Conservation (phyloP, 441 rosid genomes). For the Populus hybrid region DNA sequence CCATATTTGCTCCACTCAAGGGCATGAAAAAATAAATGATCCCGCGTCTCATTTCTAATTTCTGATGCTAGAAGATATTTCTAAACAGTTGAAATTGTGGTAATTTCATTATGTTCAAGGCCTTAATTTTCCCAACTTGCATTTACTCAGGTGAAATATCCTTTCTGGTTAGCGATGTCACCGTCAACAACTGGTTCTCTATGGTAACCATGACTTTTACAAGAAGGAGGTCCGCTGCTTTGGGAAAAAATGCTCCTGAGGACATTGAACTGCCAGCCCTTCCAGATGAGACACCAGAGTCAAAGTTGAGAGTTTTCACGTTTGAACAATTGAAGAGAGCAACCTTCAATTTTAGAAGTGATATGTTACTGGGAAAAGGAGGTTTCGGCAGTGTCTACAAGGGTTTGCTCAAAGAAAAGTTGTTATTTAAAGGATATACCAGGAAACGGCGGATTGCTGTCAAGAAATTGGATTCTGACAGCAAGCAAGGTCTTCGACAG, state of each 20-base stretch:
- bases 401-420: neutral
- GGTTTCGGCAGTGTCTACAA: conserved; percentile 59
- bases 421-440: conserved; percentile 32
- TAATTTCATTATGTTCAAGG: neutral
- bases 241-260: neutral
- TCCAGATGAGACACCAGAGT: neutral
- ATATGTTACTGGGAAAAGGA: conserved; percentile 67
- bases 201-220: neutral
- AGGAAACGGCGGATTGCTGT: conserved; percentile 57
- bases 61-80: neutral
- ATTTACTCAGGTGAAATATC: neutral
- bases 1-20: neutral
- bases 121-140: neutral
- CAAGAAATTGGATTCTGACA: conserved; percentile 35
- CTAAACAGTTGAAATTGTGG: neutral
- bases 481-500: neutral
- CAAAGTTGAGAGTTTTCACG: neutral
- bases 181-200: neutral
- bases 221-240: neutral
- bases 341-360: conserved; percentile 15
- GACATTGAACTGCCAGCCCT: neutral
- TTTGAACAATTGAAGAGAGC: neutral
- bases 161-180: neutral
- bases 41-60: neutral
- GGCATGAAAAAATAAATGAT: neutral